phyloP scores from a whole-genome alignment of 169 alveolate species.

The Eimeria sp. region DNA sequence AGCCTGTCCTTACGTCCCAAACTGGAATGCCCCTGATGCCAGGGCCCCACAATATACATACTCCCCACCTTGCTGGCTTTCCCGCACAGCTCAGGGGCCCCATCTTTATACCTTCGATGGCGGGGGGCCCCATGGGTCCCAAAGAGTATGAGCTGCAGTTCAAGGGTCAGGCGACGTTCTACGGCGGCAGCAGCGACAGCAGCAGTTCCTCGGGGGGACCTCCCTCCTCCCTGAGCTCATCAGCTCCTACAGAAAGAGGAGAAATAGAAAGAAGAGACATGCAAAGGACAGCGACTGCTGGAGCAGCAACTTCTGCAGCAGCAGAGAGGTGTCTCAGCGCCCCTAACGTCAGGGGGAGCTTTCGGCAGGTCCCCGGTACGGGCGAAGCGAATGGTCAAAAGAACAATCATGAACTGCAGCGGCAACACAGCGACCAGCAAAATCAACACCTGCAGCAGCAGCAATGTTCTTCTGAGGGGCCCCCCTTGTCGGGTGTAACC shows the following conservation, averaged over 20 bases:
- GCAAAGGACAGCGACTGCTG: not conserved
- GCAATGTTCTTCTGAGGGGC: not conserved
- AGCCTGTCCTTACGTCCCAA: too few relatives aligned
- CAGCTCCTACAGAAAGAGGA: slow-evolving; percentile 3
- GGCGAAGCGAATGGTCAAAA: not conserved
- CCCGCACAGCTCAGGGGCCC: slow-evolving; percentile 19
- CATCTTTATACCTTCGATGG: not conserved
- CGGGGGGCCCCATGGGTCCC: slow-evolving; percentile 7
- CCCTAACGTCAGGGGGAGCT: not conserved
- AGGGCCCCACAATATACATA: not conserved
- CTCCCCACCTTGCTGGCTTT: not conserved
- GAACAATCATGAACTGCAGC: too few relatives aligned
- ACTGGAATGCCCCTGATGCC: not conserved
- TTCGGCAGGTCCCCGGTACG: not conserved
- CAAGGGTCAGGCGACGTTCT: slow-evolving; percentile 27
- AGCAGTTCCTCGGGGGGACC: slow-evolving; percentile 9
- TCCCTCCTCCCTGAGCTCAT: slow-evolving; percentile 3
- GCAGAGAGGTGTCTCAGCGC: not conserved
- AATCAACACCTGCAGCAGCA: not conserved
- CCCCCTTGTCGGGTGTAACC: not conserved
- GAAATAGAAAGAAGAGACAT: not conserved
- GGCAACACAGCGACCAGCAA: not conserved
- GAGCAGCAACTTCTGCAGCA: not conserved
- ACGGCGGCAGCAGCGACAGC: not conserved
- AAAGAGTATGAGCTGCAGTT: not conserved